These are phyloP conservation scores for Holtermanniella nyarrowii DNA, from an alignment of 768 basidiomycete species.

Conservation along the genomic window DNA sequence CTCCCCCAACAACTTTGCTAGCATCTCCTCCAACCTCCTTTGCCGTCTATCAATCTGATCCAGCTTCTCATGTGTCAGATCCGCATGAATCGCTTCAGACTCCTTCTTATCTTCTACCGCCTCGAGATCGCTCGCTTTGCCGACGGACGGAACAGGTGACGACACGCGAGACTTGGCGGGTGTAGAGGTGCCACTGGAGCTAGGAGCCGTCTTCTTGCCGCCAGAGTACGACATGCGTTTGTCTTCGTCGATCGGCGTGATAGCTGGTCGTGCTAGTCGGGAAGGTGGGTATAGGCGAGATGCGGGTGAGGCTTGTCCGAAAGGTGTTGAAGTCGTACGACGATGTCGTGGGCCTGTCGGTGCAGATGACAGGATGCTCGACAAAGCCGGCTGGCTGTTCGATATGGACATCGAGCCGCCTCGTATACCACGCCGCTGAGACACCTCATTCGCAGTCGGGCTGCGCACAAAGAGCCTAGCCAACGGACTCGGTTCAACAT, in stretches of 20 bases:
- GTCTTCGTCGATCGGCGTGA: slow-evolving; percentile 9
- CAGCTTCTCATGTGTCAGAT: slow-evolving; percentile 10
- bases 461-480: slow-evolving; percentile 34
- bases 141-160: not conserved
- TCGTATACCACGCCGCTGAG: slow-evolving; percentile 1
- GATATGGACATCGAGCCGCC: slow-evolving; percentile 10
- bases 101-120: slow-evolving; percentile 3
- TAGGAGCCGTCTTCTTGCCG: no score
- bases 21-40: slow-evolving; percentile 30
- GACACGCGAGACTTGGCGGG: not conserved
- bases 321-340: not conserved
- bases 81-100: not conserved
- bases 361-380: slow-evolving; percentile 6
- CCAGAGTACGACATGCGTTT: slow-evolving; percentile 4
- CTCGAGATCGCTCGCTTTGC: slow-evolving; percentile 23
- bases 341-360: slow-evolving; percentile 1
- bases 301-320: not conserved
- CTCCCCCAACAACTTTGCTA: slow-evolving; percentile 17
- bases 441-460: slow-evolving; percentile 3
- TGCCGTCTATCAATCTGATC: slow-evolving; percentile 31
- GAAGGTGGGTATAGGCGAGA: not conserved
- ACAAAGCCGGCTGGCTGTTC: slow-evolving; percentile 7
- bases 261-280: slow-evolving; percentile 3
- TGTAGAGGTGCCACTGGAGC: not conserved
- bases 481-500: slow-evolving; percentile 36